phyloP scores from a whole-genome alignment of 768 basidiomycete species.

The Termitomyces sp. region DNA sequence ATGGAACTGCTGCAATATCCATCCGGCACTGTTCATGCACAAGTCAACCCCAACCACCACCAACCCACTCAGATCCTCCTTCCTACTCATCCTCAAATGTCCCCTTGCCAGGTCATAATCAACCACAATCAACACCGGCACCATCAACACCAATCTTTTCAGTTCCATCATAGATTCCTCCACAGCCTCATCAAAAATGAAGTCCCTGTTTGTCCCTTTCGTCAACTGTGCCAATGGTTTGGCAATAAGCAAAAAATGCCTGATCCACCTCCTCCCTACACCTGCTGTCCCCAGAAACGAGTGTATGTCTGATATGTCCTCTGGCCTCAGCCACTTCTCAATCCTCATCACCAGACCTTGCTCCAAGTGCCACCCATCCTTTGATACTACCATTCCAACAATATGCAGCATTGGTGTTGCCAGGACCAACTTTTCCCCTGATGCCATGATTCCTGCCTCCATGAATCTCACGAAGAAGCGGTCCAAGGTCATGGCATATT shows the following conservation, averaged over 20 bases:
- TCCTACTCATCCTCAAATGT: too few relatives aligned
- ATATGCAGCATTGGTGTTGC: too few relatives aligned
- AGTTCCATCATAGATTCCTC: slow-evolving; percentile 21
- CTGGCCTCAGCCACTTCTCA: slow-evolving; percentile 21
- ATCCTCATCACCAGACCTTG: slow-evolving; percentile 21
- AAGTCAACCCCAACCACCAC: too few relatives aligned
- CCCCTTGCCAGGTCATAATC: too few relatives aligned
- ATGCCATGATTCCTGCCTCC: slow-evolving; percentile 26
- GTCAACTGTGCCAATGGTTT: slow-evolving; percentile 21
- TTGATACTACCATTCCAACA: too few relatives aligned
- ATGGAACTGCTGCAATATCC: too few relatives aligned
- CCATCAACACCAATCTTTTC: slow-evolving; percentile 14
- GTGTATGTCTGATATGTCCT: slow-evolving; percentile 14
- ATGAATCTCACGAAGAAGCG: slow-evolving; percentile 18
- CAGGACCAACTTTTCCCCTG: slow-evolving; percentile 4
- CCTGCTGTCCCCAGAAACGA: slow-evolving; percentile 22
- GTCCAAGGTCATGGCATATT: slow-evolving; percentile 25
- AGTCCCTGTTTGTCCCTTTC: slow-evolving; percentile 10
- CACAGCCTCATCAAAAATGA: slow-evolving; percentile 20
- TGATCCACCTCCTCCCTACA: too few relatives aligned
- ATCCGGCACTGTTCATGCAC: too few relatives aligned
- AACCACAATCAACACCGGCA: slow-evolving; percentile 27
- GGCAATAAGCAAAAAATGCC: slow-evolving; percentile 17
- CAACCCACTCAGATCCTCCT: too few relatives aligned
- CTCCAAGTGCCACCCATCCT: too few relatives aligned